A percentile compares a stretch with the other conserved stretches of the same genome.
Conservation (phyloP, 139 green algal genomes). For the Chlorella sp. region DNA sequence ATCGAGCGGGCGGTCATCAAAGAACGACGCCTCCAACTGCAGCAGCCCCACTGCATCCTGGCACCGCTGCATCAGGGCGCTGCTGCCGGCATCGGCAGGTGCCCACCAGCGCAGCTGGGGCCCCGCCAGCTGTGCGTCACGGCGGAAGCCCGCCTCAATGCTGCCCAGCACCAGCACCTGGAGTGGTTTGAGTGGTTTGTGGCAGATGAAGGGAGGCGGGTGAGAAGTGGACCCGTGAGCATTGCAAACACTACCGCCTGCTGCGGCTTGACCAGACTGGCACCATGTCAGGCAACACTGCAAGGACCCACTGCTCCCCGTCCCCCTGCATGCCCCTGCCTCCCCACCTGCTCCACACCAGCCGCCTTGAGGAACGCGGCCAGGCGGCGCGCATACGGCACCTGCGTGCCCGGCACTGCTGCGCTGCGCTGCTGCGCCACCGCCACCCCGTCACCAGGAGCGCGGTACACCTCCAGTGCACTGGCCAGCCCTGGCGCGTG, state of each 20-base stretch:
- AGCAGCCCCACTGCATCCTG: conserved; percentile 15
- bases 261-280: no score
- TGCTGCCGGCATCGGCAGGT: neutral
- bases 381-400: conserved; percentile 55
- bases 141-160: conserved; percentile 59
- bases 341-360: conserved; percentile 40
- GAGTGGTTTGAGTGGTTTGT: no score
- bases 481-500: conserved; percentile 46
- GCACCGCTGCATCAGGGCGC: neutral
- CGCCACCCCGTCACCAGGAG: neutral
- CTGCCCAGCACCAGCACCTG: conserved; percentile 66
- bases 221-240: no score
- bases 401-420: conserved; percentile 58
- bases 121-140: conserved; percentile 65
- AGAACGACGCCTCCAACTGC: conserved; percentile 46
- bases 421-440: conserved; percentile 63
- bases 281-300: neutral
- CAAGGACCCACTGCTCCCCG: no score
- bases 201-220: neutral
- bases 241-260: no score
- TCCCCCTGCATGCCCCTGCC: neutral
- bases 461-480: conserved; percentile 67
- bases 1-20: conserved; percentile 39
- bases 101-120: conserved; percentile 47
- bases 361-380: conserved; percentile 50